These are phyloP conservation scores for Oidiodendron maius DNA, from an alignment of 495 filamentous ascomycete genomes.

Conservation along the genomic window DNA sequence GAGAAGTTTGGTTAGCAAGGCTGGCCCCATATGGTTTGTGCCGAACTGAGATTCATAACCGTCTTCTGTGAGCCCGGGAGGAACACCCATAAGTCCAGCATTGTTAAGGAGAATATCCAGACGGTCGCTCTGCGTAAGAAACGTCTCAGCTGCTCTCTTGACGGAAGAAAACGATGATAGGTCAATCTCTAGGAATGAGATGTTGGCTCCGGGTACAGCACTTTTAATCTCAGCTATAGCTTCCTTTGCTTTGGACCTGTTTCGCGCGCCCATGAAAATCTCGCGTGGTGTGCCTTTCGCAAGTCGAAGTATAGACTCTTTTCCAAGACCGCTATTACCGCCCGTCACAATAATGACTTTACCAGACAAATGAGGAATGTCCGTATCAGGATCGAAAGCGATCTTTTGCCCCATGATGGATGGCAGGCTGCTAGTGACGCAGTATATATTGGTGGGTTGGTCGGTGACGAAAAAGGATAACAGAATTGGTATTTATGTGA, in stretches of 20 bases:
- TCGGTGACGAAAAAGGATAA: too few relatives aligned
- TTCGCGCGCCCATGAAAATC: slow-evolving; percentile 61
- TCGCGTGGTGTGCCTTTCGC: slow-evolving; percentile 50
- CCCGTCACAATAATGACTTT: too few relatives aligned
- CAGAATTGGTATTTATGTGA: too few relatives aligned
- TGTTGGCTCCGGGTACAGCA: slow-evolving; percentile 23
- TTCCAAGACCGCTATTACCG: slow-evolving; percentile 62
- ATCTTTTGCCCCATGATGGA: too few relatives aligned
- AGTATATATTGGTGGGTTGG: too few relatives aligned
- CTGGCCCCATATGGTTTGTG: slow-evolving; percentile 63
- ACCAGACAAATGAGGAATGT: too few relatives aligned
- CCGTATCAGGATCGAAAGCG: too few relatives aligned
- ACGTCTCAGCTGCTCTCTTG: neutral
- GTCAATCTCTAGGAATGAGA: slow-evolving; percentile 3
- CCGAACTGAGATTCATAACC: slow-evolving; percentile 63
- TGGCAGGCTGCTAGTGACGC: too few relatives aligned
- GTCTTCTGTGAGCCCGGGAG: slow-evolving; percentile 40
- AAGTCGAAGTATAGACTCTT: slow-evolving; percentile 56
- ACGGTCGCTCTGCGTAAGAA: slow-evolving; percentile 12
- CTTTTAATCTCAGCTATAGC: slow-evolving; percentile 26
- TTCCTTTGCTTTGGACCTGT: slow-evolving; percentile 39
- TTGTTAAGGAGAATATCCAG: slow-evolving; percentile 61
- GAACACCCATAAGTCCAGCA: slow-evolving; percentile 58
- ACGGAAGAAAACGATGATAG: neutral
- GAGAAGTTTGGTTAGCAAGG: slow-evolving; percentile 58